Evolutionary conservation across 169 alveolate species (phyloP), one percentile per base, ranked within the genome.

Genomic region (Plasmodium vivax): DNA sequence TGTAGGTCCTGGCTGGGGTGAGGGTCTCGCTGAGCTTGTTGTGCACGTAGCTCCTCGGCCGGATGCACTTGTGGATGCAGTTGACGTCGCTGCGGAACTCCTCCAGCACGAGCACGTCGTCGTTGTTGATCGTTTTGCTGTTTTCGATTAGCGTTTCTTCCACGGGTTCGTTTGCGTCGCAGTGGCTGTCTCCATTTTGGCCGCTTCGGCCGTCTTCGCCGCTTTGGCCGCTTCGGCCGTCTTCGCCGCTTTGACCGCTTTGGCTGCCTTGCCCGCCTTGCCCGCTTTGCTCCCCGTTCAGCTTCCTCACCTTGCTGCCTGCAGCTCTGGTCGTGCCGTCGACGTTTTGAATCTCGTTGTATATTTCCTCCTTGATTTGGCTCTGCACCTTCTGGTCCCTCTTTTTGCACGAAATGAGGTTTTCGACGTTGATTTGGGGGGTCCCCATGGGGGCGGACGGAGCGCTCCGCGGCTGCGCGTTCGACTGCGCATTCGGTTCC

Each of bases 1-100:
- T 96, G 84, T 98, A 99, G 81, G 97, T 94, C 75, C 97, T 97
- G 12, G 99, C 99, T 34, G 99, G 98, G 4, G 77, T 94, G 51
- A 83, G 82, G 8, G 96, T 38, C 1, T 75, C 79, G 19, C 56
- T 92, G 27, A 90, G 82, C 41, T 62, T 38, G 54, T 85, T 91
- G 27, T 96, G 95, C 7, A 92, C 92, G 83, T 92, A 92, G 23
- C 92, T 92, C 58, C 51, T 36, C 27, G 95, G 95, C 8, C 95
- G 74, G 14, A 92, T 92, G 75, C 95, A 92, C 41, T 92, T 92
- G 81, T 92, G 95, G 47, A 92, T 92, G 16, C 95, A 92, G 51
- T 92, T 92, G 30, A 82, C 82, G 75, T 92, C 95, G 4, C 91
- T 83, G 30, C 84, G 82, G 83, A 92, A 92, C 56, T 92, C 95